These are phyloP conservation scores for Microstegium vimineum DNA, from an alignment of 176 grass and related monocot genomes.

Conservation along the genomic window DNA sequence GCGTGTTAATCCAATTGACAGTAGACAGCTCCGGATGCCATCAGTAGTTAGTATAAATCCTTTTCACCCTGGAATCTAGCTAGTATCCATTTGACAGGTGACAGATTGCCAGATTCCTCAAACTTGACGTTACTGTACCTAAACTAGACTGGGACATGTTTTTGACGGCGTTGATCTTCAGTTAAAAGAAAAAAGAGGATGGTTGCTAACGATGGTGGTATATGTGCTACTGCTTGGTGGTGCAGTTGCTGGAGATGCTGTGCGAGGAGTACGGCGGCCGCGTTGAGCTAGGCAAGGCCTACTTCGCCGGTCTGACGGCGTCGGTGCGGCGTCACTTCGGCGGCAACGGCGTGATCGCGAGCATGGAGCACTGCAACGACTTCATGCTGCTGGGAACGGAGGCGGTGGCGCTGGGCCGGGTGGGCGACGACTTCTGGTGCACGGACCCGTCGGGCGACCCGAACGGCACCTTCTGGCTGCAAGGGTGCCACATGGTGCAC, in stretches of 20 bases:
- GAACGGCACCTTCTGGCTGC: slow-evolving; percentile 87
- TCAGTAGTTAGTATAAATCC: not conserved
- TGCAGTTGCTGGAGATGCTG: slow-evolving; percentile 88
- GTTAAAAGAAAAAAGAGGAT: too few species aligned
- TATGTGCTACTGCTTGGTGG: not conserved
- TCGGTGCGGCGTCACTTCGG: slow-evolving; percentile 71
- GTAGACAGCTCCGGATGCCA: not conserved
- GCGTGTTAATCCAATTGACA: not conserved
- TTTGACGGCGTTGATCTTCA: not conserved
- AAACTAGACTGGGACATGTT: too few species aligned
- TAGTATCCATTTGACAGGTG: too few species aligned
- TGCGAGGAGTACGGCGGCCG: slow-evolving; percentile 79
- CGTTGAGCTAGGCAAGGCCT: slow-evolving; percentile 76
- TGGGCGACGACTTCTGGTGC: slow-evolving; percentile 97
- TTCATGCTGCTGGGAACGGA: slow-evolving; percentile 89
- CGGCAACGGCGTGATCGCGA: slow-evolving; percentile 93
- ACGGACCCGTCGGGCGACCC: slow-evolving; percentile 86
- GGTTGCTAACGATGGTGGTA: not conserved
- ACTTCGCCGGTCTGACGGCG: slow-evolving; percentile 62
- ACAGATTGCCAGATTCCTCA: not conserved
- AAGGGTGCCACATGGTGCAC: slow-evolving; percentile 99
- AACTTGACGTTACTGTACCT: too few species aligned
- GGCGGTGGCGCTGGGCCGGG: slow-evolving; percentile 74
- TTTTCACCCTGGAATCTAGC: too few species aligned
- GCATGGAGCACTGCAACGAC: slow-evolving; percentile 99